phyloP scores from a whole-genome alignment of 768 basidiomycete genomes.

The Rhodosporidiobolus sp. region DNA sequence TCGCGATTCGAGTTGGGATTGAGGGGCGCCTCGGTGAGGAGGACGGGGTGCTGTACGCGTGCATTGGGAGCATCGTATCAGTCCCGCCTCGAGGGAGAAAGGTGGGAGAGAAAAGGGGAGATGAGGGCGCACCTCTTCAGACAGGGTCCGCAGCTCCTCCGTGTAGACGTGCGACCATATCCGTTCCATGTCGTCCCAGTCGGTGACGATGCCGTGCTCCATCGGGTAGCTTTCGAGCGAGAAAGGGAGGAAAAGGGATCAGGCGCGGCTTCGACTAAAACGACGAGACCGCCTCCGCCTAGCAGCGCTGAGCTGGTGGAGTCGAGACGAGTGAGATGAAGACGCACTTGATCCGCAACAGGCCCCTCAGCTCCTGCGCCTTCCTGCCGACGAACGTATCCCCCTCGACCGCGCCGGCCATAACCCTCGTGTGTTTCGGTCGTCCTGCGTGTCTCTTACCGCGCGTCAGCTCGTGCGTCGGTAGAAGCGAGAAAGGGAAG shows the following conservation, averaged over 20 bases:
- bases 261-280: too few relatives aligned
- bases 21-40: slow-evolving; percentile 93
- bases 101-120: neutral
- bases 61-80: too few relatives aligned
- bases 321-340: neutral
- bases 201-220: slow-evolving; percentile 97
- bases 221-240: slow-evolving; percentile 77
- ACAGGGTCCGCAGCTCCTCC: slow-evolving; percentile 88
- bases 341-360: slow-evolving; percentile 71
- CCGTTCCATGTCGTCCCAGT: slow-evolving; percentile 99
- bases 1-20: slow-evolving; percentile 96
- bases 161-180: slow-evolving; percentile 99
- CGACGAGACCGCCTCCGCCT: too few relatives aligned
- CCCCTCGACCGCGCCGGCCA: slow-evolving; percentile 95
- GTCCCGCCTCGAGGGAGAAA: neutral
- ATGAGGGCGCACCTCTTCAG: slow-evolving; percentile 74
- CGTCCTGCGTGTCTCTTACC: slow-evolving; percentile 70
- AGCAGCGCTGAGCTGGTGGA: too few relatives aligned
- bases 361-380: slow-evolving; percentile 91
- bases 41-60: slow-evolving; percentile 78
- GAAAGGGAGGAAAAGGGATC: neutral
- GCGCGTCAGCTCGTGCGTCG: neutral
- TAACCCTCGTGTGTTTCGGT: slow-evolving; percentile 94
- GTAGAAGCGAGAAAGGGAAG: slow-evolving; percentile 43
- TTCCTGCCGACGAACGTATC: slow-evolving; percentile 93